A percentile compares a stretch with the other conserved stretches of the same genome.
Conservation (phyloP, 495 filamentous ascomycete genomes). For the Usnea hakonensis region DNA sequence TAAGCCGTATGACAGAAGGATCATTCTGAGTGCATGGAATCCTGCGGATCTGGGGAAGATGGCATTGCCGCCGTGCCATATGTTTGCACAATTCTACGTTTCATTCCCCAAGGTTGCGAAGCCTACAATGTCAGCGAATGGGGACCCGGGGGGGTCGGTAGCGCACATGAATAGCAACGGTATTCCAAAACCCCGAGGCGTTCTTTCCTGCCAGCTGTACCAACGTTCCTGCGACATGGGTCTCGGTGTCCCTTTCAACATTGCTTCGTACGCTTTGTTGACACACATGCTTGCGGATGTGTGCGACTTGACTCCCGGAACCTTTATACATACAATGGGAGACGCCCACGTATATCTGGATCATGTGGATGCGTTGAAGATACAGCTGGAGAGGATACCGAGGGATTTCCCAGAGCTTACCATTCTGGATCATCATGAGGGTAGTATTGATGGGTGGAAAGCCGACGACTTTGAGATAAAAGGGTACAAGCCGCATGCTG, state of each 20-base stretch:
- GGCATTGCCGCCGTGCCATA: constrained; percentile 94
- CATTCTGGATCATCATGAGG: constrained; percentile 55
- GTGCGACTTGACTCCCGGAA: constrained; percentile 72
- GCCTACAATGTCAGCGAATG: constrained; percentile 17
- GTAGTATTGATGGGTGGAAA: constrained; percentile 74
- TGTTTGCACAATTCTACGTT: constrained; percentile 99
- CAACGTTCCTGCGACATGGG: constrained; percentile 97
- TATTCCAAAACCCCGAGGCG: constrained; percentile 46
- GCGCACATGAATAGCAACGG: constrained; percentile 24
- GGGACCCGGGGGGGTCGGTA: not conserved
- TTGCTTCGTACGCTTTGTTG: constrained; percentile 84
- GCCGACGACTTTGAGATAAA: constrained; percentile 81
- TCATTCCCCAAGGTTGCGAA: constrained; percentile 51
- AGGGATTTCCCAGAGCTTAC: constrained; percentile 71
- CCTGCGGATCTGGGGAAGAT: constrained; percentile 76
- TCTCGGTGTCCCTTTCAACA: constrained; percentile 95
- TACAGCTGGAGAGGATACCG: constrained; percentile 73
- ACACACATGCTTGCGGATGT: constrained; percentile 91
- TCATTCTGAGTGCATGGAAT: constrained; percentile 92
- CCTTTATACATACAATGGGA: constrained; percentile 86
- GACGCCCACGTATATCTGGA: constrained; percentile 93
- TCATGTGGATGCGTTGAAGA: constrained; percentile 77
- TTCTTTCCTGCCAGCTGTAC: constrained; percentile 78
- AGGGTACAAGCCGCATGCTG: constrained; percentile 84
- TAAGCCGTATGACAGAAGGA: constrained; percentile 78